Evolutionary conservation across 202 grass and related monocot species (phyloP).

Genomic region (Digitaria exilis): DNA sequence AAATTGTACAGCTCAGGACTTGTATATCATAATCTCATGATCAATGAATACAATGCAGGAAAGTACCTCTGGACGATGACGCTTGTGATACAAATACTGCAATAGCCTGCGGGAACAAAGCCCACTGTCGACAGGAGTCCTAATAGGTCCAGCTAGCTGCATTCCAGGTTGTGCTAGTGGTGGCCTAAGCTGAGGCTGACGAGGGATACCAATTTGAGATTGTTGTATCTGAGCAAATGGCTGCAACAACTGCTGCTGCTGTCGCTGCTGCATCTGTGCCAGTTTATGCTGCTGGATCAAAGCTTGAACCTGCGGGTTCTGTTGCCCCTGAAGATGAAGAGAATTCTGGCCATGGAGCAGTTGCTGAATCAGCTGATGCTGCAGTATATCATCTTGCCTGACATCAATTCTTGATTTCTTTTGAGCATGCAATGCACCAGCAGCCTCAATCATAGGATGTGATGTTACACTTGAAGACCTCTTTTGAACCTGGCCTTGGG

Average conservation of each 20-base stretch:
- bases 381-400: constrained; percentile 69
- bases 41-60: constrained; percentile 15
- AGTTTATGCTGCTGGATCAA: constrained; percentile 76
- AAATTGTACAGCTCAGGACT: not conserved
- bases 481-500: constrained; percentile 74
- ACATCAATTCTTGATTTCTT: constrained; percentile 85
- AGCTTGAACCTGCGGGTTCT: constrained; percentile 78
- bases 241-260: constrained; percentile 64
- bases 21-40: not conserved
- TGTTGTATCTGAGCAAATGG: constrained; percentile 50
- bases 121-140: constrained; percentile 55
- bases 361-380: constrained; percentile 79
- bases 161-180: constrained; percentile 53
- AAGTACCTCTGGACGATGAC: constrained; percentile 66
- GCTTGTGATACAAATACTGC: constrained; percentile 96
- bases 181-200: constrained; percentile 64
- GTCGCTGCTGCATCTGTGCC: constrained; percentile 57
- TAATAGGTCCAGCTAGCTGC: constrained; percentile 53
- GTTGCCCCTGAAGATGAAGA: constrained; percentile 56
- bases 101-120: constrained; percentile 80
- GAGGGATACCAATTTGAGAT: constrained; percentile 47
- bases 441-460: constrained; percentile 50
- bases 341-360: constrained; percentile 61
- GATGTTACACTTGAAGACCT: constrained; percentile 89
- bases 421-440: constrained; percentile 54